phyloP scores from a whole-genome alignment of 129 eudicot genomes.

The Chrysanthemum seticuspe region DNA sequence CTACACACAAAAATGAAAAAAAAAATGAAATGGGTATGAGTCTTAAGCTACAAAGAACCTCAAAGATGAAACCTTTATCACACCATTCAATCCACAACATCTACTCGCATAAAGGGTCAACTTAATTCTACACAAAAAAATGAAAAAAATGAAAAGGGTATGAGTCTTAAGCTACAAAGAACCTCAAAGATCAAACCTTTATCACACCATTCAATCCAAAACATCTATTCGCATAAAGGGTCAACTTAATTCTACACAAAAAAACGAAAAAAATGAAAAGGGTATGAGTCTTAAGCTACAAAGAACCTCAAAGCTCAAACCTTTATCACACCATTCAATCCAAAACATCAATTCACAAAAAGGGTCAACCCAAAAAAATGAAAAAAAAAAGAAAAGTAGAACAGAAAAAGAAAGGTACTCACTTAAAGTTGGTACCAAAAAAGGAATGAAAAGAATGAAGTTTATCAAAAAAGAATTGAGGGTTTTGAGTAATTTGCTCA shows the following conservation, averaged over 20 bases:
- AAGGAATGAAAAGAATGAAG: constrained; percentile 59
- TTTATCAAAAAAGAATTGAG: constrained; percentile 57
- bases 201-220: background rate
- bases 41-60: too few relatives aligned
- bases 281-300: background rate
- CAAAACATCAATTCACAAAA: background rate
- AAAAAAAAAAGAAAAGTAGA: background rate
- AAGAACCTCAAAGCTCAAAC: constrained; percentile 15
- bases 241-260: background rate
- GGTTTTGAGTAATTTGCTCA: constrained; percentile 51
- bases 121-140: background rate
- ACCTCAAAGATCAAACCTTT: constrained; percentile 16
- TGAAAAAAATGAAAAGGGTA: constrained; percentile 4
- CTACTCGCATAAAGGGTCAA: too few relatives aligned
- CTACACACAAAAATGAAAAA: background rate
- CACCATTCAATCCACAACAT: background rate
- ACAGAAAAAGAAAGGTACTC: constrained; percentile 4
- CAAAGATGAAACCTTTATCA: too few relatives aligned
- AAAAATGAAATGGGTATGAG: too few relatives aligned
- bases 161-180: background rate
- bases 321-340: background rate
- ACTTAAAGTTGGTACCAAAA: constrained; percentile 72
- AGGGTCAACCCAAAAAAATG: background rate
- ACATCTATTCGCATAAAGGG: too few relatives aligned
- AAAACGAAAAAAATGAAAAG: background rate